phyloP scores from a whole-genome alignment of 805 yeast species.

The Blastobotrys peoriensis region DNA sequence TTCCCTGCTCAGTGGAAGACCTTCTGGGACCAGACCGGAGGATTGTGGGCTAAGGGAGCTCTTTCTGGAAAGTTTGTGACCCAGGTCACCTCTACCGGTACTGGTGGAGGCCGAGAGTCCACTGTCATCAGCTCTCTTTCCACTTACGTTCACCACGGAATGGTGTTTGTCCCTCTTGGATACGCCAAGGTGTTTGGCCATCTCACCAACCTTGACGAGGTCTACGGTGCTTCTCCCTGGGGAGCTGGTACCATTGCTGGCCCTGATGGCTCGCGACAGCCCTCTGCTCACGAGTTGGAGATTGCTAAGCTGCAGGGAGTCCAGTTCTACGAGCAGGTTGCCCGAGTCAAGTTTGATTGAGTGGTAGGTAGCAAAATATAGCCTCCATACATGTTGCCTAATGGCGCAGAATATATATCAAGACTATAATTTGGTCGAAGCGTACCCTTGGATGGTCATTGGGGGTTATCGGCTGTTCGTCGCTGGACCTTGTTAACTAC shows the following conservation, averaged over 20 bases:
- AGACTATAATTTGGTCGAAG: too few species aligned
- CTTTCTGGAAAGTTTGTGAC: conserved; percentile 74
- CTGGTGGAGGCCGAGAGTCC: conserved; percentile 72
- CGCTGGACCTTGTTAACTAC: too few species aligned
- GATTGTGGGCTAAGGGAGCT: conserved; percentile 66
- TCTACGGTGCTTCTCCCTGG: conserved; percentile 84
- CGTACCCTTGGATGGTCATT: too few species aligned
- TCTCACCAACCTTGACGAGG: conserved; percentile 53
- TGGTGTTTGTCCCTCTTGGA: conserved; percentile 73
- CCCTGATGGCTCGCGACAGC: conserved; percentile 68
- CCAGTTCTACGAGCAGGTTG: conserved; percentile 46
- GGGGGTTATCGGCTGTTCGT: too few species aligned
- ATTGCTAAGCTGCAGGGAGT: conserved; percentile 66
- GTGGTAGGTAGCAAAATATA: too few species aligned
- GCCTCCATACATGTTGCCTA: too few species aligned
- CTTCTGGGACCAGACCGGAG: conserved; percentile 75
- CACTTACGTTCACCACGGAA: conserved; percentile 68
- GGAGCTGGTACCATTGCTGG: conserved; percentile 82
- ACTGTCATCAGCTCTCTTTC: conserved; percentile 56
- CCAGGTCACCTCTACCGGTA: conserved; percentile 63
- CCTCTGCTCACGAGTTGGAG: conserved; percentile 56
- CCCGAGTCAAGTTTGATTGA: conserved; percentile 16
- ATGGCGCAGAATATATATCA: too few species aligned
- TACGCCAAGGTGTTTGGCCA: conserved; percentile 52
- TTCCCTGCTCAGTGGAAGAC: conserved; percentile 70